Conservation (phyloP, 768 basidiomycete genomes). For the Dacryopinax primogenitus region DNA sequence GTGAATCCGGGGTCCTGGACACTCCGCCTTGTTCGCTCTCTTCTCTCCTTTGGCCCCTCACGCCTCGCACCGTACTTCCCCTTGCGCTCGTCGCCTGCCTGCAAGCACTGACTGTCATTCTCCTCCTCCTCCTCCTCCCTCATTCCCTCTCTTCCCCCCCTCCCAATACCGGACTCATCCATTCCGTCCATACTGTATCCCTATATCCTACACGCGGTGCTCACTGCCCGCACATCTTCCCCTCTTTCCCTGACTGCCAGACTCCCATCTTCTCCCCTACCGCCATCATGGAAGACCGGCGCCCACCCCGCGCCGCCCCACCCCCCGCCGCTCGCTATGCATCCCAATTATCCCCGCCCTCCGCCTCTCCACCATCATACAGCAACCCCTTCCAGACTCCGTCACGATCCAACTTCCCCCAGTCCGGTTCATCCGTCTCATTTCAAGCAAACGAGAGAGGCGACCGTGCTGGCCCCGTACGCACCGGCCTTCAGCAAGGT, state of each 20-base stretch:
- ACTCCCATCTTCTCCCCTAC: not conserved
- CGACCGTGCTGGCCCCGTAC: slow-evolving; percentile 47
- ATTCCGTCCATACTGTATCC: not conserved
- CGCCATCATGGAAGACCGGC: slow-evolving; percentile 1
- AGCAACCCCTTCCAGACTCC: slow-evolving; percentile 7
- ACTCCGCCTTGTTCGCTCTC: not conserved
- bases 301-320: not conserved
- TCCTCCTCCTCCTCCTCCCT: not conserved
- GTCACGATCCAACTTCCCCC: slow-evolving; percentile 10
- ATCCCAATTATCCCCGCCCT: not conserved
- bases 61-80: not conserved
- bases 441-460: slow-evolving; percentile 60
- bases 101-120: not conserved
- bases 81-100: not conserved
- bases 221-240: not conserved
- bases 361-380: not conserved
- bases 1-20: not conserved
- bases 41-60: not conserved
- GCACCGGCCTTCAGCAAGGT: slow-evolving; percentile 22
- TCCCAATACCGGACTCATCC: not conserved
- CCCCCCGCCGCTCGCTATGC: not conserved
- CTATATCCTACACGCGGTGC: not conserved
- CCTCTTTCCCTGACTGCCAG: not conserved
- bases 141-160: not conserved
- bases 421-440: slow-evolving; percentile 33